These are phyloP conservation scores for Wickerhamomyces rabaulensis DNA, from an alignment of 805 yeast genomes.

Conservation along the genomic window DNA sequence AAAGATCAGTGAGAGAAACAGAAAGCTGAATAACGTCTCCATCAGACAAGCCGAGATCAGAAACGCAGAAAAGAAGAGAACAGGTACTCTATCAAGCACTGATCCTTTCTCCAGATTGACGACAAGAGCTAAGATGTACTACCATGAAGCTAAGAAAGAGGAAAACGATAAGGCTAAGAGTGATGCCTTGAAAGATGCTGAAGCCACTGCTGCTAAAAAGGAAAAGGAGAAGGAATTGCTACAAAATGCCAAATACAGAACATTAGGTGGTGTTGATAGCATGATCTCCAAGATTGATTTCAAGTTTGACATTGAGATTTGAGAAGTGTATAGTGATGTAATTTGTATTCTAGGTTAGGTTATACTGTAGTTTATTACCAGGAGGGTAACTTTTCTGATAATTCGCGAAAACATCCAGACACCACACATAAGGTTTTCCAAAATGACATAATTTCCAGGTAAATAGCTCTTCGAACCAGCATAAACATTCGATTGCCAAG, in stretches of 20 bases:
- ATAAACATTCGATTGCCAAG: not conserved
- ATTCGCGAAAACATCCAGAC: not conserved
- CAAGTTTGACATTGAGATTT: constrained; percentile 33
- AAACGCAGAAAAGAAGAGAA: constrained; percentile 51
- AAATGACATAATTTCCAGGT: not conserved
- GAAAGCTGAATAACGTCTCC: constrained; percentile 70
- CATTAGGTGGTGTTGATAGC: constrained; percentile 53
- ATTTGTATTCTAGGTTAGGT: not conserved
- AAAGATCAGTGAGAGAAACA: constrained; percentile 48
- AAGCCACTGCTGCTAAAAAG: constrained; percentile 35
- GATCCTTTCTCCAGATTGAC: constrained; percentile 90
- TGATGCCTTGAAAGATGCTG: constrained; percentile 44
- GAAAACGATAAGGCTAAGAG: constrained; percentile 56
- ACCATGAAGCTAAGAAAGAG: constrained; percentile 47
- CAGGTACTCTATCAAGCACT: constrained; percentile 34
- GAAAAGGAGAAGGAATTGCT: constrained; percentile 38
- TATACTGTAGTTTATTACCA: no score
- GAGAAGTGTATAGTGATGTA: not conserved
- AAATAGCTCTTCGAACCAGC: no score
- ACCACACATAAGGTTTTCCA: no score
- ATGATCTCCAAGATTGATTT: constrained; percentile 39
- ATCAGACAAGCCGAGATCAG: constrained; percentile 75
- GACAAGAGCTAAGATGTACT: constrained; percentile 82
- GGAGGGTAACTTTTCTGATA: not conserved
- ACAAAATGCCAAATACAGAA: constrained; percentile 49